Conservation (phyloP, 805 yeast genomes). For the Yamadazyma olivae region DNA sequence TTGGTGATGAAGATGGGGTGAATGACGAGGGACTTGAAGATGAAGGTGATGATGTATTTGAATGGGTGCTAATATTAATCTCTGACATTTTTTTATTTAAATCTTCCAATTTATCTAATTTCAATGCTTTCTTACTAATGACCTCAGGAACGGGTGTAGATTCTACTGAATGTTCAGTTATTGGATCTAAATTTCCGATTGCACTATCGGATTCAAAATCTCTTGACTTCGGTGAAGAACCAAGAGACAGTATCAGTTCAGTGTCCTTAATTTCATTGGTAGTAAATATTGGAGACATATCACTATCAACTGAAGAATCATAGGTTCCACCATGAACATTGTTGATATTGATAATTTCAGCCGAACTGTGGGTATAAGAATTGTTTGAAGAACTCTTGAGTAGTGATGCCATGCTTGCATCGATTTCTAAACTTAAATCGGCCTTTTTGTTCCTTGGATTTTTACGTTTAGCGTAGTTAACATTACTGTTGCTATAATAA, state of each 20-base stretch:
- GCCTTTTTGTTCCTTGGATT: slow-evolving; percentile 2
- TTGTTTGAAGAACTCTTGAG: slow-evolving; percentile 10
- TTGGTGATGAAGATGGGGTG: slow-evolving; percentile 14
- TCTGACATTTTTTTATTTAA: slow-evolving; percentile 5
- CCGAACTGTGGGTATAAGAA: background rate
- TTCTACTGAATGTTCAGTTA: slow-evolving; percentile 32
- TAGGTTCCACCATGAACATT: slow-evolving; percentile 8
- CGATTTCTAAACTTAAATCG: slow-evolving; percentile 41
- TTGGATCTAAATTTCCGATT: slow-evolving; percentile 22
- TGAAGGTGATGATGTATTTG: background rate
- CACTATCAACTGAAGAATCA: slow-evolving; percentile 43
- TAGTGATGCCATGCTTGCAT: slow-evolving; percentile 44
- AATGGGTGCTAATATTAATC: background rate
- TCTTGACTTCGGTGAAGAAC: slow-evolving; percentile 17
- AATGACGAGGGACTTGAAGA: slow-evolving; percentile 16
- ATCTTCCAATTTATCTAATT: slow-evolving; percentile 1
- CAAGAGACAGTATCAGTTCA: slow-evolving; percentile 37
- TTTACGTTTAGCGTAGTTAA: slow-evolving; percentile 5
- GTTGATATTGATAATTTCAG: too few relatives aligned
- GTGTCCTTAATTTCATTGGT: slow-evolving; percentile 26
- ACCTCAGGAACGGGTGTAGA: slow-evolving; percentile 16
- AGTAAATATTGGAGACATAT: slow-evolving; percentile 40
- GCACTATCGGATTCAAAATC: slow-evolving; percentile 3
- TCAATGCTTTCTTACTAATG: background rate
- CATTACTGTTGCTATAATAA: slow-evolving; percentile 1